Percentiles rank a stretch among this genome's conserved stretches.
Evolutionary conservation across 83 land plant genomes (phyloP).

Genomic region (Picea abies): DNA sequence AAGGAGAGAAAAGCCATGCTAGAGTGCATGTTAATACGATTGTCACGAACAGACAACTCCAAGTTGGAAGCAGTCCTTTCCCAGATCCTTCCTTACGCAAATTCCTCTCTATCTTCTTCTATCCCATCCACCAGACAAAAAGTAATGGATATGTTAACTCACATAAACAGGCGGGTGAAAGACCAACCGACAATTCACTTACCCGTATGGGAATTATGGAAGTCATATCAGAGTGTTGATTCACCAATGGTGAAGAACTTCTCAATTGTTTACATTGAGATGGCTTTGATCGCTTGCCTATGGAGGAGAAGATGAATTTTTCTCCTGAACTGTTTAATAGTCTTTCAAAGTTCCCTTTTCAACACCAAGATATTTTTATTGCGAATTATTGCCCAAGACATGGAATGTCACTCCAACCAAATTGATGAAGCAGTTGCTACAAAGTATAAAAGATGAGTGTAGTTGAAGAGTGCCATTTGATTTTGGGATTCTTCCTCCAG

Average conservation of each 20-base stretch:
- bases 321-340: conserved; percentile 63
- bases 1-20: conserved; percentile 54
- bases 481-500: conserved; percentile 77
- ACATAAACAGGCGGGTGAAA: conserved; percentile 93
- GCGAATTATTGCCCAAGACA: conserved; percentile 57
- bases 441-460: conserved; percentile 39
- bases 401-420: conserved; percentile 54
- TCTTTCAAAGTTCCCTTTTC: conserved; percentile 59
- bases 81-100: conserved; percentile 56
- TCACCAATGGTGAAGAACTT: conserved; percentile 83
- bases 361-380: conserved; percentile 84
- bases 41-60: conserved; percentile 72
- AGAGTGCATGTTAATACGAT: conserved; percentile 68
- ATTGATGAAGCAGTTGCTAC: conserved; percentile 52
- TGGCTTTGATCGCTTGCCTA: conserved; percentile 79
- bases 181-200: conserved; percentile 79
- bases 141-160: conserved; percentile 85
- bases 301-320: conserved; percentile 76
- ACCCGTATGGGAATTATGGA: conserved; percentile 77
- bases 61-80: conserved; percentile 56
- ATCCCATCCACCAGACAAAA: conserved; percentile 41
- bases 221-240: conserved; percentile 47
- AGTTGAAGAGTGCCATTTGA: conserved; percentile 42
- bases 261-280: conserved; percentile 89
- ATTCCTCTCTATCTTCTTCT: conserved; percentile 52